Base-by-base conservation (phyloP, 2,329 filamentous ascomycete species). In the Aurifilum marmelostoma region DNA sequence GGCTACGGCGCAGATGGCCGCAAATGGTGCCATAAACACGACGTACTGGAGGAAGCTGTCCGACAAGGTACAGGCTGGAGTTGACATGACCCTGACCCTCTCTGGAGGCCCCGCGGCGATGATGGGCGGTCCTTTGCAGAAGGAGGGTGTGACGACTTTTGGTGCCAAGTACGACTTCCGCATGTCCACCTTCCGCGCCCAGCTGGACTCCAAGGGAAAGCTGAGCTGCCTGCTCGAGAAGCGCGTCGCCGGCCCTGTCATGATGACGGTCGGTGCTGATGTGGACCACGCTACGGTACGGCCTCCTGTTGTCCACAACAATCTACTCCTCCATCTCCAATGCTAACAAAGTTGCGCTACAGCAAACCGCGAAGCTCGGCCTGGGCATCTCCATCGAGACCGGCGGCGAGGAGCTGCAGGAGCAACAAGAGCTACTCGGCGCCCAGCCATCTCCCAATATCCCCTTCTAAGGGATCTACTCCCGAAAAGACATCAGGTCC, bases 161-260 rank as follows among this genome's bases (percentile, higher is more conserved):
- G 96, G 95, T 76, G 93, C 94, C 79, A 99, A 99, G 83, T 99
- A 99, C 83, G 95, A 97, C 80, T 99, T 99, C 89, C 89, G 93
- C 78, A 92, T 94, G 83, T 96, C 93, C 67, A 96, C 93, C 64
- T 97, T 97, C 89, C 90, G 95, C 73, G 96, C 95, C 59, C 96
- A 99, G 83, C 88, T 98, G 75, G 96, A 99, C 83, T 97, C 94
- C 77, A 90, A 93, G 79, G 96, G 96, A 80, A 97, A 97, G 85
- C 87, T 99, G 71, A 93, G 92, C 81, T 96, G 93, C 79, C 83
- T 97, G 77, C 84, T 98, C 74, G 96, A 99, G 87, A 98, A 97
- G 89, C 91, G 94, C 77, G 92, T 99, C 77, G 94, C 94, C 39
- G 93, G 94, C 73, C 92, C 94, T 37, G 94, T 99, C 69, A 92